Conservation (phyloP, 1,139 yeast species). For the Hanseniaspora uvarum region DNA sequence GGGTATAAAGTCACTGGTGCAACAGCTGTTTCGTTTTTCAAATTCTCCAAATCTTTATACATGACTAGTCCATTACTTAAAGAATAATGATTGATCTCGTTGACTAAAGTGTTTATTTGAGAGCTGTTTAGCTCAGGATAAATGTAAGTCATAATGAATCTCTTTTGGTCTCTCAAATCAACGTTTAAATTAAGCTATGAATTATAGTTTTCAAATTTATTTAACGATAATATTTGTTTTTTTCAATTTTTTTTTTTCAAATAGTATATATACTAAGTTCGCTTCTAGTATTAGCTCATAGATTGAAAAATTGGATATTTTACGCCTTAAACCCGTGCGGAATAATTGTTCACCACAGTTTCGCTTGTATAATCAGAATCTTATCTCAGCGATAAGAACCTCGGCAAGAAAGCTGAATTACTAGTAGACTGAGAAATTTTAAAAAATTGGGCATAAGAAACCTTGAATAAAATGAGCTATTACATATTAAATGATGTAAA, state of each 20-base stretch:
- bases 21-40: constrained; percentile 41
- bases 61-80: constrained; percentile 68
- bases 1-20: constrained; percentile 90
- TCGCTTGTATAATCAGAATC: background rate
- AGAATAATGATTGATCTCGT: constrained; percentile 60
- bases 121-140: constrained; percentile 21
- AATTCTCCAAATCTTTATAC: constrained; percentile 41
- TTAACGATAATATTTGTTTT: background rate
- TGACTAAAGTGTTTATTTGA: constrained; percentile 29
- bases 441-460: too few species aligned
- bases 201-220: too few species aligned
- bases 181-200: too few species aligned
- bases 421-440: too few species aligned
- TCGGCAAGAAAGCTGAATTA: too few species aligned
- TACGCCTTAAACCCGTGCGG: background rate
- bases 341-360: background rate
- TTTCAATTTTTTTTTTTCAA: too few species aligned
- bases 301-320: too few species aligned
- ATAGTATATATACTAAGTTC: too few species aligned
- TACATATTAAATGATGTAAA: background rate
- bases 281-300: too few species aligned
- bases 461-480: too few species aligned
- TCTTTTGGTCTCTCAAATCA: background rate
- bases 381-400: background rate
- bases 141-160: background rate